phyloP scores from a whole-genome alignment of 345 rosid species.

The Gossypium sturtianum region DNA sequence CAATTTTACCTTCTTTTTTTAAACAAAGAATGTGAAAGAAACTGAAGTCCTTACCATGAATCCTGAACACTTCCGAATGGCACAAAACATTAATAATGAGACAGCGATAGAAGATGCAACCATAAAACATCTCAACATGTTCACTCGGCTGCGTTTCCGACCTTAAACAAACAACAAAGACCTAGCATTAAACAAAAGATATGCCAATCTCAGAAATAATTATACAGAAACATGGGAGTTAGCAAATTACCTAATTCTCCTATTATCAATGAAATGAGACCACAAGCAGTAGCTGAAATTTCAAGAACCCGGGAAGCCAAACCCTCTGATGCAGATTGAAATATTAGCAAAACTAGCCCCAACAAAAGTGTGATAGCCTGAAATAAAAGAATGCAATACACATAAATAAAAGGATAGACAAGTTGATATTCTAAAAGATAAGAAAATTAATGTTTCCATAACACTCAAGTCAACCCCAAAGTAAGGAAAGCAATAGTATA shows the following conservation, averaged over 20 bases:
- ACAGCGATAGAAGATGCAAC: constrained; percentile 31
- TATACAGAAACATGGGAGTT: constrained; percentile 3
- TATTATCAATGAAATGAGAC: constrained; percentile 37
- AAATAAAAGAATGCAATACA: constrained; percentile 11
- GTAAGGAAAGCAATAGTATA: not conserved
- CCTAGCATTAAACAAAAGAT: not conserved
- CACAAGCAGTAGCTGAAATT: constrained; percentile 34
- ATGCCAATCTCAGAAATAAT: constrained; percentile 2
- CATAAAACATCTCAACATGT: constrained; percentile 42
- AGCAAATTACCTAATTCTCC: constrained; percentile 54
- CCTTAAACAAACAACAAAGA: constrained; percentile 30
- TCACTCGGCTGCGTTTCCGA: constrained; percentile 46
- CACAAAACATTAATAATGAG: constrained; percentile 31
- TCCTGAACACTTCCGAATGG: constrained; percentile 30
- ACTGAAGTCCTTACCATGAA: constrained; percentile 31
- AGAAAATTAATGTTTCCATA: not conserved
- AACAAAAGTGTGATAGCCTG: constrained; percentile 30
- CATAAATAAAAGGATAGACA: not conserved
- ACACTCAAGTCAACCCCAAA: not conserved
- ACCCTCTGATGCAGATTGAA: constrained; percentile 11
- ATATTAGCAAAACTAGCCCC: constrained; percentile 9
- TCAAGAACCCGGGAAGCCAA: constrained; percentile 9
- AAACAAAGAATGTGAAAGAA: not conserved
- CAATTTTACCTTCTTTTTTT: not conserved
- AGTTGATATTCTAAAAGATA: not conserved